Conservation (phyloP, 441 rosid genomes). For the Populus hybrid region DNA sequence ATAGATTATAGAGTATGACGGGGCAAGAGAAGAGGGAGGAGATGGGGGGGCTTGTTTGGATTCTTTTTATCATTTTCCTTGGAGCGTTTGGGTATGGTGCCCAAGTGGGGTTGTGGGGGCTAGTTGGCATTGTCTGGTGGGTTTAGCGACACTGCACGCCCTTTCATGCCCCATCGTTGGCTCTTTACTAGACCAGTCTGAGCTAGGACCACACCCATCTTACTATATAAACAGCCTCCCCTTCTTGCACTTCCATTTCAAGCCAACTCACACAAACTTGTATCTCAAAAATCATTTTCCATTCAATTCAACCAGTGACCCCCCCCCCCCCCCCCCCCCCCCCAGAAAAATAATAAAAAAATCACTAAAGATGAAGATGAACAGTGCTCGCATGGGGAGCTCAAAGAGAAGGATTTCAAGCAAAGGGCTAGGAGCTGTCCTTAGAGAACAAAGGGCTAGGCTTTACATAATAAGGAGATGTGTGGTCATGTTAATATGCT, state of each 20-base stretch:
- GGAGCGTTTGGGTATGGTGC: constrained; percentile 30
- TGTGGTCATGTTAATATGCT: constrained; percentile 91
- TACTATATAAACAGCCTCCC: constrained; percentile 33
- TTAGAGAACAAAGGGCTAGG: constrained; percentile 83
- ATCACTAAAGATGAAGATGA: constrained; percentile 55
- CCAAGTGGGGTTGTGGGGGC: constrained; percentile 40
- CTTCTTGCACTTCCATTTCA: constrained; percentile 8
- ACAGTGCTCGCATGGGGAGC: constrained; percentile 46
- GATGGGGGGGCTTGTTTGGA: constrained; percentile 3
- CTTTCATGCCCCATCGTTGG: constrained; percentile 70
- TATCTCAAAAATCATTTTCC: neutral
- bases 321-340: no score
- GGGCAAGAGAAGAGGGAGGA: constrained; percentile 14
- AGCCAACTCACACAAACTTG: neutral
- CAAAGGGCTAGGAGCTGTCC: constrained; percentile 70
- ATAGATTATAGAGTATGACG: constrained; percentile 23
- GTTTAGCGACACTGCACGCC: constrained; percentile 68
- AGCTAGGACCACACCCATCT: constrained; percentile 37
- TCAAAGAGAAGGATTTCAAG: constrained; percentile 82
- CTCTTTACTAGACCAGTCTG: constrained; percentile 58
- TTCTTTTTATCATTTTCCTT: constrained; percentile 6
- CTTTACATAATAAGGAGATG: constrained; percentile 92
- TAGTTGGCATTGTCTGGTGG: constrained; percentile 47
- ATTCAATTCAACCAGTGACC: neutral
- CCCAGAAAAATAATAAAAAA: neutral